Percentiles rank a stretch among this genome's conserved stretches.
These are phyloP conservation scores for Debaryomyces castellii DNA, from an alignment of 805 yeast species.

Conservation along the genomic window DNA sequence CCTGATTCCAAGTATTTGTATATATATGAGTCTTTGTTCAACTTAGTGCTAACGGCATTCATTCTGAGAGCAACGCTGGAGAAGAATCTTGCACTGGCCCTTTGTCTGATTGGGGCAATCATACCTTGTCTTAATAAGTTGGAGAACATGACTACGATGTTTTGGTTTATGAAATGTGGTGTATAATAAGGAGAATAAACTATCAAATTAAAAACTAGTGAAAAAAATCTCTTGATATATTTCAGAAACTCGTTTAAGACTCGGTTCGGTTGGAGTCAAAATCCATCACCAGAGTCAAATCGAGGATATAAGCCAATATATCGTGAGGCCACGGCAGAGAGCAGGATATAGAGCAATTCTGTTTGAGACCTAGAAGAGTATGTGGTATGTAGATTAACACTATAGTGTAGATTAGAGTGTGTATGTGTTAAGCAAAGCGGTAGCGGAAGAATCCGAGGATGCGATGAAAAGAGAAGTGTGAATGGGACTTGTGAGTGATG, in stretches of 20 bases:
- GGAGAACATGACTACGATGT: not conserved
- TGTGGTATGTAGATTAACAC: too few relatives aligned
- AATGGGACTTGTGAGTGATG: too few relatives aligned
- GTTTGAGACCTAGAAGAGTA: too few relatives aligned
- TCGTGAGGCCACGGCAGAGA: too few relatives aligned
- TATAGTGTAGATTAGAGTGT: too few relatives aligned
- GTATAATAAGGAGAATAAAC: not conserved
- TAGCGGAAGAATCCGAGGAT: too few relatives aligned
- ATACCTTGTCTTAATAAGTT: constrained; percentile 1
- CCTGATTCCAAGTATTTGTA: constrained; percentile 40
- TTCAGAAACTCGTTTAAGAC: not conserved
- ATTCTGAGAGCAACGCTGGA: constrained; percentile 12
- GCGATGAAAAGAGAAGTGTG: too few relatives aligned
- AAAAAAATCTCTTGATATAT: not conserved
- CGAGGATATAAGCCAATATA: too few relatives aligned
- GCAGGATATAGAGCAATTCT: too few relatives aligned
- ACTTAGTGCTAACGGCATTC: constrained; percentile 32
- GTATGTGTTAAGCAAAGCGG: too few relatives aligned
- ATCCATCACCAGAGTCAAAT: not conserved
- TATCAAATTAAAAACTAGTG: not conserved
- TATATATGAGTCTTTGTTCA: constrained; percentile 38
- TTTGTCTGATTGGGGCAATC: not conserved
- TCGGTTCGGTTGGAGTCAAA: constrained; percentile 1
- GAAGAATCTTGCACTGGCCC: constrained; percentile 5
- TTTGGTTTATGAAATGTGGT: not conserved